Evolutionary conservation across 768 basidiomycete genomes (phyloP).

Genomic region (Boletus rubroflammeus): DNA sequence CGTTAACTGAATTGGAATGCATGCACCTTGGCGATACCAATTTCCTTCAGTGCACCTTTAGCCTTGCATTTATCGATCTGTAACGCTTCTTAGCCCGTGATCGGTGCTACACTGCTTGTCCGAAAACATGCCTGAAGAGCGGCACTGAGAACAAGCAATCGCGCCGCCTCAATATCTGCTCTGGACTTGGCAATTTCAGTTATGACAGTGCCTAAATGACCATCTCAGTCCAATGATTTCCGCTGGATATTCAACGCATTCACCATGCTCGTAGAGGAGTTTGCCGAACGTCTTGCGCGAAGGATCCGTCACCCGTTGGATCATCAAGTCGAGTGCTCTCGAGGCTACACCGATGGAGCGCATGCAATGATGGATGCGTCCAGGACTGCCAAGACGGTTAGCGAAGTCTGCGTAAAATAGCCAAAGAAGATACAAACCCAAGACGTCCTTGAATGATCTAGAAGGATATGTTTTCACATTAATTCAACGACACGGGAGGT

Average conservation of each 20-base stretch:
- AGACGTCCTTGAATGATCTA: conserved; percentile 94
- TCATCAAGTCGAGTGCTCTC: conserved; percentile 79
- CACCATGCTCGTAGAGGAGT: conserved; percentile 85
- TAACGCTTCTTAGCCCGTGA: conserved; percentile 2
- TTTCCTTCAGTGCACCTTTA: conserved; percentile 95
- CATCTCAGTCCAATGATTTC: not conserved
- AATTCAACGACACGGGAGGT: not conserved
- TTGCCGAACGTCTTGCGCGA: conserved; percentile 92
- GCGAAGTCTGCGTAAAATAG: not conserved
- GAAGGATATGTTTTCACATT: not conserved
- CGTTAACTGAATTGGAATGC: not conserved
- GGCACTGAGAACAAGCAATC: conserved; percentile 88
- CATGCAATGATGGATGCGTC: conserved; percentile 98
- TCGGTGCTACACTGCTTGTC: not conserved
- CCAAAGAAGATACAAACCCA: conserved; percentile 48
- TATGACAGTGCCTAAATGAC: conserved; percentile 68
- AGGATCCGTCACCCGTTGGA: conserved; percentile 91
- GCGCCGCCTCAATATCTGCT: conserved; percentile 86
- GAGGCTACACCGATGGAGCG: conserved; percentile 89
- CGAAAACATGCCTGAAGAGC: conserved; percentile 63
- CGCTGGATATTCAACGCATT: conserved; percentile 10
- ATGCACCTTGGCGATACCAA: conserved; percentile 90
- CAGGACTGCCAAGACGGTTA: conserved; percentile 52
- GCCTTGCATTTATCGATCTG: conserved; percentile 89
- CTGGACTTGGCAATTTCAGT: conserved; percentile 89